Conservation (phyloP, 2,329 filamentous ascomycete genomes). For the Phialemoniopsis sp. region DNA sequence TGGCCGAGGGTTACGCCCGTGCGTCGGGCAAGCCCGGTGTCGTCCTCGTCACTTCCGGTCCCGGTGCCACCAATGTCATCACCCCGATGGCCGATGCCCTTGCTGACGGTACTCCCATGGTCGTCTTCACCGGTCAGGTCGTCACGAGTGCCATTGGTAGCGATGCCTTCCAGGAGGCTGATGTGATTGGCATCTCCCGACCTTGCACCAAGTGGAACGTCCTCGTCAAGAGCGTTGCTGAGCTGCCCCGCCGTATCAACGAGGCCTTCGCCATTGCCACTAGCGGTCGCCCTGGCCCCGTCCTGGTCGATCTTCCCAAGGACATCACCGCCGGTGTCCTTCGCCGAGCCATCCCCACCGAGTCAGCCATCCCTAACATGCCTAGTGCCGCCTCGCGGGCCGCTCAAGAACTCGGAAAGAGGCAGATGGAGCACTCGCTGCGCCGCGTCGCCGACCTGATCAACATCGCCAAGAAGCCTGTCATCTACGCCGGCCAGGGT, state of each 20-base stretch:
- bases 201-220: constrained; percentile 99
- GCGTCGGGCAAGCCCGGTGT: constrained; percentile 92
- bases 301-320: constrained; percentile 93
- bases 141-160: constrained; percentile 85
- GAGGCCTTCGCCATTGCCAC: constrained; percentile 98
- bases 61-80: constrained; percentile 92
- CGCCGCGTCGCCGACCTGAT: constrained; percentile 74
- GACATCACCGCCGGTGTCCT: constrained; percentile 88
- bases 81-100: constrained; percentile 96
- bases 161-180: constrained; percentile 95
- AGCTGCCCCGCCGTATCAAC: constrained; percentile 90
- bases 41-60: constrained; percentile 93
- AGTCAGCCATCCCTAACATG: constrained; percentile 69
- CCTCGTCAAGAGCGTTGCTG: constrained; percentile 93
- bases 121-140: constrained; percentile 95
- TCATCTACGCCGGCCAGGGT: constrained; percentile 94
- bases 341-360: constrained; percentile 75
- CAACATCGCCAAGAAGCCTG: constrained; percentile 86
- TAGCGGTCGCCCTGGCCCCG: constrained; percentile 86
- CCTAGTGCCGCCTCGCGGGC: constrained; percentile 84
- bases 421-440: constrained; percentile 71
- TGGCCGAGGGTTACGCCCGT: constrained; percentile 95
- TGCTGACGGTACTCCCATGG: constrained; percentile 91
- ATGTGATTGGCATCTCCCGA: constrained; percentile 88
- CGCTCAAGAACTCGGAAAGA: constrained; percentile 67